Base-by-base conservation (phyloP, 129 eudicot genomes). In the Glebionis coronaria region DNA sequence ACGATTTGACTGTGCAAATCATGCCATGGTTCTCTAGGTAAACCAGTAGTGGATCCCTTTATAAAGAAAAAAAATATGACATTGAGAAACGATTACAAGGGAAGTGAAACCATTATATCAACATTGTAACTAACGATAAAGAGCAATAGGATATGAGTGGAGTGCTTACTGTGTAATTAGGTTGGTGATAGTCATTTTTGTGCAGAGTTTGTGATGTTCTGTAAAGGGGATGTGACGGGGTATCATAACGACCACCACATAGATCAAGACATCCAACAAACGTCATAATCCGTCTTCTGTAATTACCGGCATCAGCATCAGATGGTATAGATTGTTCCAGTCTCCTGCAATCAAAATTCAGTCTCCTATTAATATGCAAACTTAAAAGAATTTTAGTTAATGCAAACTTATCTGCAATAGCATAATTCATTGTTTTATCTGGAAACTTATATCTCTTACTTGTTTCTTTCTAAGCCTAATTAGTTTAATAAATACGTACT, bases 1-100 rank as follows among this genome's bases (percentile, higher is more conserved):
- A 86, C 96, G 7, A 92, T 83, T 68, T 76, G 75, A 62, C 91
- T 76, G 44, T 92, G 98, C 65, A 92, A 82, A 80, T 92, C 98
- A 77, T 92, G 98, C 96, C 98, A 92, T 63, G 98, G 91, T 82
- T 92, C 95, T 80, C 98, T 76, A 38, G 98, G 91, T 73, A 93
- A 91, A 40, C 98, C 98, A 63, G 42, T 58, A 4, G 73, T 57
- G 20, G 84, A 84, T 54, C 95, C 96, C 98, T 91, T 53, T 31
- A 23, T 8, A 25, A 53, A 9, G 46, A 9, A 28, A 44, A 38
- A 68, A 11, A 60, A n/a, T n/a, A 29, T 2, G n/a, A 15, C n/a
- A 56, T 25, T 19, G 23, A 54, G 27, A 38, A 23, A 67, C 16
- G 42, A 35, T 35, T 9, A 7, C 42, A 35, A 10, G 42, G 42